These are phyloP conservation scores for Carex myosuroides DNA, from an alignment of 176 grass and related monocot genomes.

Conservation along the genomic window DNA sequence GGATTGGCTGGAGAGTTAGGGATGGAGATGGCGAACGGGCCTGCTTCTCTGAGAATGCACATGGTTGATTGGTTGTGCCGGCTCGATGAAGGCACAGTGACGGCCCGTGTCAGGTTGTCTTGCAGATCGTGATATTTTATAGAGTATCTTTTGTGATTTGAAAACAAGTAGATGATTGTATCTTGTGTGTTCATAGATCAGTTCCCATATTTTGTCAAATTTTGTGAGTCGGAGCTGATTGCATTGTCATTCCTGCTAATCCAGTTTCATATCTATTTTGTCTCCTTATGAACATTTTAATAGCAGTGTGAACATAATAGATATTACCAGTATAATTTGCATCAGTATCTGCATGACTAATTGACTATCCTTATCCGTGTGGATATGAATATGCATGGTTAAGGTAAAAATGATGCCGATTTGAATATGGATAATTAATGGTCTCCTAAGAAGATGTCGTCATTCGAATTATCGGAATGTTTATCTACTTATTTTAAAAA, in stretches of 20 bases:
- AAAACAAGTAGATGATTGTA: background rate
- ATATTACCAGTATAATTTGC: background rate
- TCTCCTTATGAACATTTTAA: background rate
- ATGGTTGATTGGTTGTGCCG: conserved; percentile 58
- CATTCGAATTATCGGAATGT: background rate
- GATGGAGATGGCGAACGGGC: conserved; percentile 59
- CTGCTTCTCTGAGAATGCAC: conserved; percentile 72
- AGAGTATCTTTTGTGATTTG: background rate
- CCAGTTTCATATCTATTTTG: background rate
- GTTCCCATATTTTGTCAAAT: background rate
- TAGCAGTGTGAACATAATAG: background rate
- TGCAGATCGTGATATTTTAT: conserved; percentile 1
- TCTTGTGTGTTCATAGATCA: background rate
- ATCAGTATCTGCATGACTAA: background rate
- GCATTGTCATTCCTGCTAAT: background rate
- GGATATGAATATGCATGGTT: background rate
- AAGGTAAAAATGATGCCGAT: background rate
- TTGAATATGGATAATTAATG: background rate
- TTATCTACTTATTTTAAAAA: background rate
- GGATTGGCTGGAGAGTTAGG: conserved; percentile 62
- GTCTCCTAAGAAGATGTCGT: background rate
- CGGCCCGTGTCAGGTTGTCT: conserved; percentile 40
- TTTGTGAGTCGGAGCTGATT: background rate
- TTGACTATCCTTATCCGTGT: background rate
- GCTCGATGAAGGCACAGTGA: conserved; percentile 36